A percentile compares a stretch with the other conserved stretches of the same genome.
These are phyloP conservation scores for Cichorium intybus DNA, from an alignment of 140 eudicot genomes.

Conservation along the genomic window DNA sequence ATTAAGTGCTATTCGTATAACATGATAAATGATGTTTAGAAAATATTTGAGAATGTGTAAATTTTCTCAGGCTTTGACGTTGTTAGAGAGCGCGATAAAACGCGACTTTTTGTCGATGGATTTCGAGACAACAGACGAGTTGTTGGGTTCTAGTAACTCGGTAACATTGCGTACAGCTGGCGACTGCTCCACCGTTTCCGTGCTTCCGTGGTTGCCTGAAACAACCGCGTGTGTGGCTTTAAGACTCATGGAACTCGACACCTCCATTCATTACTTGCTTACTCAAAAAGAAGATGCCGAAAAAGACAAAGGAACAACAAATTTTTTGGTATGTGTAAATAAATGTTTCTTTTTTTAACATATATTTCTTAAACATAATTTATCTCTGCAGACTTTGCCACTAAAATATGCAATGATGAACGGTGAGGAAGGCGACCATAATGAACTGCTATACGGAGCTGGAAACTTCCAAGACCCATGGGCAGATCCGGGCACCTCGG, in stretches of 20 bases:
- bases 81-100: slow-evolving; percentile 62
- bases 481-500: slow-evolving; percentile 33
- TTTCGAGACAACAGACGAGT: slow-evolving; percentile 60
- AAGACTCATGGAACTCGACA: slow-evolving; percentile 88
- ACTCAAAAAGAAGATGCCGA: slow-evolving; percentile 55
- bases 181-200: slow-evolving; percentile 28
- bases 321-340: slow-evolving; percentile 43
- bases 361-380: no score
- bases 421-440: slow-evolving; percentile 24
- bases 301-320: slow-evolving; percentile 41
- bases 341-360: no score
- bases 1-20: background rate
- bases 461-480: slow-evolving; percentile 43
- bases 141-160: slow-evolving; percentile 47
- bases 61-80: slow-evolving; percentile 53
- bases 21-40: background rate
- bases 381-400: slow-evolving; percentile 40
- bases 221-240: slow-evolving; percentile 75
- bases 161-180: slow-evolving; percentile 14
- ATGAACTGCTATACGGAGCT: slow-evolving; percentile 29
- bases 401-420: slow-evolving; percentile 36
- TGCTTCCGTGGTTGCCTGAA: slow-evolving; percentile 89
- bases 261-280: slow-evolving; percentile 52
- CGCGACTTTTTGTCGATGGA: slow-evolving; percentile 52
- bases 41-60: background rate